Evolutionary conservation across 192 early-diverging fungal species (phyloP).

Genomic region (Chytriomyces hyalinus): DNA sequence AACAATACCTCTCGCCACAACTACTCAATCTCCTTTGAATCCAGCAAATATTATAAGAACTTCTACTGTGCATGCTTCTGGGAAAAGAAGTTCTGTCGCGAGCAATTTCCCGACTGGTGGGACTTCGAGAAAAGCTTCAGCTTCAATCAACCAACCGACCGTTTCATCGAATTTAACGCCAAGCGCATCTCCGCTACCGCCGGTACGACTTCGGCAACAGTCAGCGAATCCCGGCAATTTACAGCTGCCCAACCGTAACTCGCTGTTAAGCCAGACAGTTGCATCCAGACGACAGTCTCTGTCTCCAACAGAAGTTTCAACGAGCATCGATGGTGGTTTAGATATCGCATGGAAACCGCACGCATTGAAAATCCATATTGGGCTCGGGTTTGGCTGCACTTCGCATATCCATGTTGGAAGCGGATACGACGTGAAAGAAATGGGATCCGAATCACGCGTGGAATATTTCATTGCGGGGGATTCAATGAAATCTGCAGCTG

Average conservation of each 20-base stretch:
- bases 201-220: not conserved
- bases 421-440: not conserved
- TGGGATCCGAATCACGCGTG: not conserved
- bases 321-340: not conserved
- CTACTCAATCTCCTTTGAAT: no score
- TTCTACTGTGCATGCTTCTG: not conserved
- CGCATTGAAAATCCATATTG: slow-evolving; percentile 36
- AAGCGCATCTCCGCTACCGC: not conserved
- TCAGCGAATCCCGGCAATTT: not conserved
- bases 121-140: not conserved
- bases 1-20: not conserved
- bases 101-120: not conserved
- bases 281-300: not conserved
- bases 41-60: no score
- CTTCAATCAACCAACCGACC: not conserved
- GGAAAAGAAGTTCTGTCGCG: not conserved
- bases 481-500: slow-evolving; percentile 31
- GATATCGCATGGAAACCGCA: slow-evolving; percentile 14
- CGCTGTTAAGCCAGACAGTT: not conserved
- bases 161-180: not conserved
- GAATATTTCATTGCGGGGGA: slow-evolving; percentile 38
- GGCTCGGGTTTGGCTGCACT: slow-evolving; percentile 28
- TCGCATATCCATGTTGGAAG: slow-evolving; percentile 35
- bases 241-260: slow-evolving; percentile 5
- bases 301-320: not conserved